These are phyloP conservation scores for Juncus effusus DNA, from an alignment of 176 grass and related monocot species.

Conservation along the genomic window DNA sequence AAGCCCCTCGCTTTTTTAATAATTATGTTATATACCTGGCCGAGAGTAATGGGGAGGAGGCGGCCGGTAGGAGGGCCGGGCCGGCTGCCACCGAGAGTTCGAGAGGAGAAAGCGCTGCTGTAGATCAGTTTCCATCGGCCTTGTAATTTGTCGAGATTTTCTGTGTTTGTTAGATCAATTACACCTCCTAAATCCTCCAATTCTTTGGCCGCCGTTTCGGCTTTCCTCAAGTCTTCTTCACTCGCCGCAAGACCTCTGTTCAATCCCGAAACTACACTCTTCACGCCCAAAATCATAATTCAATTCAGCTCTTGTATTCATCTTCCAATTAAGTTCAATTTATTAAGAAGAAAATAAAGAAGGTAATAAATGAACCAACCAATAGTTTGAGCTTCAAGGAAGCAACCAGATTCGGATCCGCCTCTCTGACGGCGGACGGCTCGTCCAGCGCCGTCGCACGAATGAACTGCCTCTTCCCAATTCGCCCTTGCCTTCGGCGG, in stretches of 20 bases:
- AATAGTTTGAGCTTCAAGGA: conserved; percentile 24
- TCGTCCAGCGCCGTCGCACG: conserved; percentile 8
- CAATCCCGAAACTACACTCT: conserved; percentile 80
- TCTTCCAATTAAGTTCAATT: background rate
- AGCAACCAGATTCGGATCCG: conserved; percentile 1
- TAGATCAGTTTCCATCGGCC: conserved; percentile 84
- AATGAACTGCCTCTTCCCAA: background rate
- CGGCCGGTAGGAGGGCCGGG: conserved; percentile 73
- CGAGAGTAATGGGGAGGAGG: conserved; percentile 73
- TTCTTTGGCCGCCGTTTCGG: conserved; percentile 63
- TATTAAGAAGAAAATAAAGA: background rate
- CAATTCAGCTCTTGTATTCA: no score
- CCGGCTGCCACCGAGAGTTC: conserved; percentile 75
- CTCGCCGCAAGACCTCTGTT: conserved; percentile 75
- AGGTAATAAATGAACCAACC: background rate
- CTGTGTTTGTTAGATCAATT: conserved; percentile 39
- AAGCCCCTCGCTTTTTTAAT: no score
- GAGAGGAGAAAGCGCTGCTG: conserved; percentile 89
- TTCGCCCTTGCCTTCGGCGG: background rate
- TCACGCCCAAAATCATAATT: conserved; percentile 4
- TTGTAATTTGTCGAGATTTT: conserved; percentile 62
- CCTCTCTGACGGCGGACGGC: background rate
- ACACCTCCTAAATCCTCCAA: conserved; percentile 42
- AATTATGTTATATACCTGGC: conserved; percentile 33
- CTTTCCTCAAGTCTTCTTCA: conserved; percentile 67